Conservation (phyloP, 1,284 basidiomycete species). For the Marasmius oreades region DNA sequence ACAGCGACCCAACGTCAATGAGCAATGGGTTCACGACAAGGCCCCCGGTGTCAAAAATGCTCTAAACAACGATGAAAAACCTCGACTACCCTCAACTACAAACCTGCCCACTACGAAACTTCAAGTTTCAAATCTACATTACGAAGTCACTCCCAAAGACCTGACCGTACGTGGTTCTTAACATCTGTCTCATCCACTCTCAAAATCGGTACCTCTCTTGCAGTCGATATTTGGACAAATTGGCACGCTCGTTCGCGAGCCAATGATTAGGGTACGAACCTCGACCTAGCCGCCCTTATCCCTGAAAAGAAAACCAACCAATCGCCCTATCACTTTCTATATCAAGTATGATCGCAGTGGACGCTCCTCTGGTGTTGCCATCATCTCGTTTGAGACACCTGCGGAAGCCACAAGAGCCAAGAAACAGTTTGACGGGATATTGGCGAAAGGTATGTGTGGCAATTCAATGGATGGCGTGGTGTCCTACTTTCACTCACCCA, state of each 20-base stretch:
- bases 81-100: conserved; percentile 23
- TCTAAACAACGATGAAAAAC: conserved; percentile 19
- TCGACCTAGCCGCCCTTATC: conserved; percentile 56
- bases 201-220: conserved; percentile 16
- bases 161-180: conserved; percentile 62
- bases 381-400: conserved; percentile 77
- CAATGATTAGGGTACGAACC: conserved; percentile 89
- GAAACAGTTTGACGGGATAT: conserved; percentile 84
- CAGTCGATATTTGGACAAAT: conserved; percentile 92
- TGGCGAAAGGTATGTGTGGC: conserved; percentile 75
- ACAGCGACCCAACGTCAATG: conserved; percentile 51
- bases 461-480: background rate
- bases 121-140: conserved; percentile 87
- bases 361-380: conserved; percentile 84
- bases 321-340: conserved; percentile 28
- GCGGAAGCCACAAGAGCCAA: conserved; percentile 83
- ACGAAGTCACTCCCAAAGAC: conserved; percentile 88
- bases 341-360: conserved; percentile 93
- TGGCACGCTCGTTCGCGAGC: conserved; percentile 89
- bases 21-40: conserved; percentile 72
- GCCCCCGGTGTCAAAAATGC: conserved; percentile 43
- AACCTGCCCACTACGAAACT: conserved; percentile 56
- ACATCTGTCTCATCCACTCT: conserved; percentile 1
- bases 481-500: background rate
- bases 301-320: conserved; percentile 38